Conservation (phyloP, 2,329 filamentous ascomycete species). For the Colletotrichum spinosum region DNA sequence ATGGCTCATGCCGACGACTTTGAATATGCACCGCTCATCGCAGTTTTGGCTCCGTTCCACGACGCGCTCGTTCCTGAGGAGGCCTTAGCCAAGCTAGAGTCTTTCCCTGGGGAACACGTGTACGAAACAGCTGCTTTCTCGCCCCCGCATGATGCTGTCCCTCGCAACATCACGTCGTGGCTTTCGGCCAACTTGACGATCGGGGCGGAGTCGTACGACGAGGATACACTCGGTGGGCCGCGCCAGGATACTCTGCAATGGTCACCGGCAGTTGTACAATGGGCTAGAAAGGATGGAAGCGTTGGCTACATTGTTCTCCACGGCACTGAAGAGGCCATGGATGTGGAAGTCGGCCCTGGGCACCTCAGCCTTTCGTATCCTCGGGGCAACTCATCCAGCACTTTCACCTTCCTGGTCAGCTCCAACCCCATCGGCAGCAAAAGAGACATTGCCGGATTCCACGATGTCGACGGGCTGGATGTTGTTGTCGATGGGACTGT, state of each 20-base stretch:
- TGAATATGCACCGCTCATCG: slow-evolving; percentile 66
- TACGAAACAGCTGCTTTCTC: slow-evolving; percentile 65
- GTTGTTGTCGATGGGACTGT: slow-evolving; percentile 58
- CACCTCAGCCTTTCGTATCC: slow-evolving; percentile 65
- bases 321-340: slow-evolving; percentile 52
- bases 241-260: slow-evolving; percentile 62
- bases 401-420: slow-evolving; percentile 62
- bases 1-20: slow-evolving; percentile 71
- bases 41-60: slow-evolving; percentile 63
- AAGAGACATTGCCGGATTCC: slow-evolving; percentile 56
- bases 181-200: slow-evolving; percentile 68
- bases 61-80: slow-evolving; percentile 55
- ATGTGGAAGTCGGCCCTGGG: slow-evolving; percentile 54
- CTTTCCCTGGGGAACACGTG: slow-evolving; percentile 64
- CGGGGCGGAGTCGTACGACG: slow-evolving; percentile 67
- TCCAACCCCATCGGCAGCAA: slow-evolving; percentile 53
- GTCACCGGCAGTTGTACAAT: slow-evolving; percentile 70
- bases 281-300: slow-evolving; percentile 53
- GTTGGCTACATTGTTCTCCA: slow-evolving; percentile 50
- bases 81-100: slow-evolving; percentile 52
- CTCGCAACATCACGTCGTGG: slow-evolving; percentile 70
- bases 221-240: slow-evolving; percentile 66
- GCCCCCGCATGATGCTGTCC: slow-evolving; percentile 67
- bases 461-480: slow-evolving; percentile 59
- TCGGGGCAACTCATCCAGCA: slow-evolving; percentile 56